phyloP scores from a whole-genome alignment of 2,329 filamentous ascomycete species.

The Kalmusia sp. region DNA sequence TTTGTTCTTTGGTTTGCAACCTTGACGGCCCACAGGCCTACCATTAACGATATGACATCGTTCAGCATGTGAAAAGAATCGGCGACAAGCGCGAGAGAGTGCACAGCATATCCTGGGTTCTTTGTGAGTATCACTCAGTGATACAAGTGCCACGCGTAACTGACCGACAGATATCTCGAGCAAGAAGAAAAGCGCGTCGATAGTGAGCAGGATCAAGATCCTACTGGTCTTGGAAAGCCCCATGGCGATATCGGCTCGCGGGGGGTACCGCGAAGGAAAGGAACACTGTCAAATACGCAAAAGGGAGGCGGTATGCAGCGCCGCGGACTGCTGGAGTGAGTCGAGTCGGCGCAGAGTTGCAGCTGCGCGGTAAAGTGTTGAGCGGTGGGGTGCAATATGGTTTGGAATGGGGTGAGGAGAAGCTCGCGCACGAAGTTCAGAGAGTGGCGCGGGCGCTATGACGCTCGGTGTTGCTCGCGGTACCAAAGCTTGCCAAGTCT shows the following conservation, averaged over 20 bases:
- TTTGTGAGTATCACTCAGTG: slow-evolving; percentile 8
- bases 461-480: no score
- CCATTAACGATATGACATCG: slow-evolving; percentile 92
- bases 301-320: slow-evolving; percentile 1
- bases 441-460: neutral
- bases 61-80: slow-evolving; percentile 99
- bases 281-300: no score
- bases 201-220: slow-evolving; percentile 90
- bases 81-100: slow-evolving; percentile 91
- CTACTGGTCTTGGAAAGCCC: slow-evolving; percentile 90
- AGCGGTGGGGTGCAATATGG: neutral
- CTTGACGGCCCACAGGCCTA: slow-evolving; percentile 94
- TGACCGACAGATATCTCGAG: slow-evolving; percentile 80
- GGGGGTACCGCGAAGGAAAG: neutral
- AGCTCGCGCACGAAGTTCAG: neutral
- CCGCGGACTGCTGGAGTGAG: neutral
- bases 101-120: slow-evolving; percentile 75
- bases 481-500: neutral
- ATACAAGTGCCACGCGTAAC: slow-evolving; percentile 23
- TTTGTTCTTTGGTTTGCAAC: slow-evolving; percentile 80
- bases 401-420: neutral
- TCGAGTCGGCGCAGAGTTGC: neutral
- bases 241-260: slow-evolving; percentile 60
- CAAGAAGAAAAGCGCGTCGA: slow-evolving; percentile 89
- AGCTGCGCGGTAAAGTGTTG: neutral